phyloP scores from a whole-genome alignment of 768 basidiomycete species.

The Mycena filopes region DNA sequence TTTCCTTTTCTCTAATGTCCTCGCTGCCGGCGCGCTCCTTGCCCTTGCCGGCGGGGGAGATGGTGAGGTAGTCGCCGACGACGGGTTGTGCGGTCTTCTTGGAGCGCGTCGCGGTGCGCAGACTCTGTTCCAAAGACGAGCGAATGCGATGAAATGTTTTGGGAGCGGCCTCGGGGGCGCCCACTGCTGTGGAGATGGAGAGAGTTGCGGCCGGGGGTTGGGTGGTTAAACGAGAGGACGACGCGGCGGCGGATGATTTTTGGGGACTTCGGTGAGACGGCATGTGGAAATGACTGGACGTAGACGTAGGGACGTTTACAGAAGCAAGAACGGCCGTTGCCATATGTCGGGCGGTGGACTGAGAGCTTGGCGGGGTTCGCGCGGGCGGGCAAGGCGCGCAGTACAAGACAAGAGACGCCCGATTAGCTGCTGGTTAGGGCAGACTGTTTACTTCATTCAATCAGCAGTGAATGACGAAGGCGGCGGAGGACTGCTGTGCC shows the following conservation, averaged over 20 bases:
- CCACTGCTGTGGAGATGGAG: conserved; percentile 40
- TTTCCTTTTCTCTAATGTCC: conserved; percentile 53
- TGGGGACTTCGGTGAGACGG: conserved; percentile 15
- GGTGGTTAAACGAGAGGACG: conserved; percentile 52
- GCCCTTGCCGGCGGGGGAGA: conserved; percentile 51
- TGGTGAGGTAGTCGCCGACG: conserved; percentile 56
- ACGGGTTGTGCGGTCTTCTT: conserved; percentile 52
- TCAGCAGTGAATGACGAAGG: conserved; percentile 10
- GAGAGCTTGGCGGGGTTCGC: background rate
- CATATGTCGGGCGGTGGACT: conserved; percentile 18
- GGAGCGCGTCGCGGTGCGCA: conserved; percentile 72
- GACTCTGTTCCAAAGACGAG: conserved; percentile 72
- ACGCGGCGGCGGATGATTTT: conserved; percentile 36
- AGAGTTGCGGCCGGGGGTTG: conserved; percentile 49
- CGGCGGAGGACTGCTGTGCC: background rate
- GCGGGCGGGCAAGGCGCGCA: conserved; percentile 2
- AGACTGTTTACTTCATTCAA: too few species aligned
- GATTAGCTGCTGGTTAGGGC: conserved; percentile 24
- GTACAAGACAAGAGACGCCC: conserved; percentile 25
- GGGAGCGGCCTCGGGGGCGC: conserved; percentile 52
- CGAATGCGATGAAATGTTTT: conserved; percentile 73
- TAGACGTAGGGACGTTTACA: conserved; percentile 37
- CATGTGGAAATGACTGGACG: conserved; percentile 36
- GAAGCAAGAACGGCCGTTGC: conserved; percentile 31
- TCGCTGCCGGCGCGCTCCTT: conserved; percentile 58